Evolutionary conservation across 495 filamentous ascomycete species (phyloP).

Genomic region (Friedmanniomyces endolithicus): DNA sequence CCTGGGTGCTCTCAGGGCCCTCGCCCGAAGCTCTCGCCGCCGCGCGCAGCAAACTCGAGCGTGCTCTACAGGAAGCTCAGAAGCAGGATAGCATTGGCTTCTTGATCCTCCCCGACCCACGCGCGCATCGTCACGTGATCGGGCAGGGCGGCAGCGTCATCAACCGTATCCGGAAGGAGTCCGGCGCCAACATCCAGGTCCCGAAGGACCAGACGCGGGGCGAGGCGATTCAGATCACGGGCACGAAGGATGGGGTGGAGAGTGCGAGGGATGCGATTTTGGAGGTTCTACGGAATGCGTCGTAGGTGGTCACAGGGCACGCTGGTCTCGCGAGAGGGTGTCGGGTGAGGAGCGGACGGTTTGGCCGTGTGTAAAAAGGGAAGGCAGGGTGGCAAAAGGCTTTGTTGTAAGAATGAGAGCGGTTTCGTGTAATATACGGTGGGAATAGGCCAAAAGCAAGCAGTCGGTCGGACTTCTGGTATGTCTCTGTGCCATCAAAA

Average conservation of each 20-base stretch:
- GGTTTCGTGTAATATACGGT: no score
- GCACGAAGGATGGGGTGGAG: conserved; percentile 67
- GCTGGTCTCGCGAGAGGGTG: neutral
- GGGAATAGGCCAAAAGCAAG: no score
- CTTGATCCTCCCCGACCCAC: conserved; percentile 77
- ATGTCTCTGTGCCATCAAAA: no score
- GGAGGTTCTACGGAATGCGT: conserved; percentile 31
- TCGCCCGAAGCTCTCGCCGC: conserved; percentile 57
- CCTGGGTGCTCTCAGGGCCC: conserved; percentile 77
- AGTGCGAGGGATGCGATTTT: conserved; percentile 81
- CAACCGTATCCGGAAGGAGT: conserved; percentile 82
- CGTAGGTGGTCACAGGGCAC: neutral
- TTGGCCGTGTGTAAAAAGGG: no score
- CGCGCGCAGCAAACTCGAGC: conserved; percentile 57
- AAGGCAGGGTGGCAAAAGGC: no score
- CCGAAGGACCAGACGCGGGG: conserved; percentile 63
- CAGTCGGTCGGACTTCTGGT: no score
- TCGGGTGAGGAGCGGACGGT: neutral
- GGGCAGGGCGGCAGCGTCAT: conserved; percentile 82
- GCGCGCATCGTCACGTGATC: conserved; percentile 79
- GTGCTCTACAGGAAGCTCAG: conserved; percentile 57
- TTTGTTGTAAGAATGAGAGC: no score
- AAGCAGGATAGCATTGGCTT: conserved; percentile 68
- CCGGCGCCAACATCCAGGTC: conserved; percentile 82
- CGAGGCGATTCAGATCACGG: conserved; percentile 81